These are phyloP conservation scores for Emericellopsis atlantica DNA, from an alignment of 2,329 filamentous ascomycete genomes.

Conservation along the genomic window DNA sequence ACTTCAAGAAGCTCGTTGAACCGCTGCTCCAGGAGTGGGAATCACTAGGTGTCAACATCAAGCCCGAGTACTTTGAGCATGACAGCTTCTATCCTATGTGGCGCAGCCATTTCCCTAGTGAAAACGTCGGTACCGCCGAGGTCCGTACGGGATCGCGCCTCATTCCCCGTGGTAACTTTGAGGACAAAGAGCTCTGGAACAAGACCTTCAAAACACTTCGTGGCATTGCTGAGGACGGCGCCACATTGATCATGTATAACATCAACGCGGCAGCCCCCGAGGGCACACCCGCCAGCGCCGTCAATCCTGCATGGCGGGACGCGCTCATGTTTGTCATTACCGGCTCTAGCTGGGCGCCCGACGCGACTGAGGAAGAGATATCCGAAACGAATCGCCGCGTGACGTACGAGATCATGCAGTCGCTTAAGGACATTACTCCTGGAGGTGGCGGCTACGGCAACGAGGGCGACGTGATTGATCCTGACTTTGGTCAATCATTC, in stretches of 20 bases:
- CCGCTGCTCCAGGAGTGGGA: constrained; percentile 15
- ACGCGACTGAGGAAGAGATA: constrained; percentile 6
- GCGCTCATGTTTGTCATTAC: constrained; percentile 21
- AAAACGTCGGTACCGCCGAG: constrained; percentile 7
- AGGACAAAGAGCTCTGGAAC: constrained; percentile 6
- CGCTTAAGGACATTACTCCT: constrained; percentile 13
- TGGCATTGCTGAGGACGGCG: constrained; percentile 9
- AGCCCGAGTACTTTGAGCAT: constrained; percentile 18
- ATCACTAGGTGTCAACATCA: constrained; percentile 14
- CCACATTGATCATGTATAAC: constrained; percentile 12
- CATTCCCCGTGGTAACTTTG: constrained; percentile 19
- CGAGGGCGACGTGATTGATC: constrained; percentile 17
- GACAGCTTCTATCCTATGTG: constrained; percentile 23
- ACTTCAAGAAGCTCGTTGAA: constrained; percentile 17
- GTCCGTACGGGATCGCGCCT: constrained; percentile 21
- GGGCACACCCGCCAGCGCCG: constrained; percentile 15
- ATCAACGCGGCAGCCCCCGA: constrained; percentile 9
- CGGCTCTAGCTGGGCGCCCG: constrained; percentile 7
- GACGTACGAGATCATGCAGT: constrained; percentile 15
- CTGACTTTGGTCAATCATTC: constrained; percentile 15
- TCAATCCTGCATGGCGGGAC: constrained; percentile 34
- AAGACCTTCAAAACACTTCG: constrained; percentile 9
- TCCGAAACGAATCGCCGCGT: constrained; percentile 14
- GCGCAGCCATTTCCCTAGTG: constrained; percentile 22
- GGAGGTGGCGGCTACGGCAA: constrained; percentile 14